phyloP scores from a whole-genome alignment of 1,284 basidiomycete genomes.

The Butyriboletus appendiculatus region DNA sequence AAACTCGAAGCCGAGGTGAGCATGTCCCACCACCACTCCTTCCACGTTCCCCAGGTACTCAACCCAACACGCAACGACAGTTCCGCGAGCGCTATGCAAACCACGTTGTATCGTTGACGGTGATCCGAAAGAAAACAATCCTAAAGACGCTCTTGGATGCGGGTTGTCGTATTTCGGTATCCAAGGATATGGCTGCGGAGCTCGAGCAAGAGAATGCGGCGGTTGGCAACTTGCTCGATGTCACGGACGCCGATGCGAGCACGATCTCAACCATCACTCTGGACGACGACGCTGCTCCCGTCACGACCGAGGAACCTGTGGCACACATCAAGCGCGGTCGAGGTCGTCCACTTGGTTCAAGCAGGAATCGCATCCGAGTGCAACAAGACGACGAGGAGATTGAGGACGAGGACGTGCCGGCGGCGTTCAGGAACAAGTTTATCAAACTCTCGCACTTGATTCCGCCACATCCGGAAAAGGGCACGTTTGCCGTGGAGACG shows the following conservation, averaged over 20 bases:
- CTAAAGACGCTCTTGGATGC: conserved; percentile 42
- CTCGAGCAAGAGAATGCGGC: conserved; percentile 37
- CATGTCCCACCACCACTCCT: not conserved
- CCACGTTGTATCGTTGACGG: conserved; percentile 70
- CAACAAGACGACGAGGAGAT: conserved; percentile 11
- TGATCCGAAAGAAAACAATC: conserved; percentile 41
- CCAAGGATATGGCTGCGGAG: conserved; percentile 40
- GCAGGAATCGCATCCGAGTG: conserved; percentile 14
- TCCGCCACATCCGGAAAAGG: conserved; percentile 85
- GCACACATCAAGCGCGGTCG: conserved; percentile 20
- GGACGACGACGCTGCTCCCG: conserved; percentile 2
- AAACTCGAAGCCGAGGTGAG: conserved; percentile 61
- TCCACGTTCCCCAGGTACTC: not conserved
- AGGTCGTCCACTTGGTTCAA: conserved; percentile 19
- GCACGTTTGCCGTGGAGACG: conserved; percentile 83
- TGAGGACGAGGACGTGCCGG: conserved; percentile 27
- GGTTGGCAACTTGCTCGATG: conserved; percentile 23
- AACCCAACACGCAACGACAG: conserved; percentile 37
- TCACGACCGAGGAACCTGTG: conserved; percentile 9
- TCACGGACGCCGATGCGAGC: conserved; percentile 27
- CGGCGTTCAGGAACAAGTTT: conserved; percentile 57
- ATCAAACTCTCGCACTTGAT: conserved; percentile 77
- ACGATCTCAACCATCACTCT: conserved; percentile 25
- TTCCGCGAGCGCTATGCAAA: conserved; percentile 80
- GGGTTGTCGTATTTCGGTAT: conserved; percentile 46